phyloP scores from a whole-genome alignment of 2,329 filamentous ascomycete genomes.

The Penicillium sp. region DNA sequence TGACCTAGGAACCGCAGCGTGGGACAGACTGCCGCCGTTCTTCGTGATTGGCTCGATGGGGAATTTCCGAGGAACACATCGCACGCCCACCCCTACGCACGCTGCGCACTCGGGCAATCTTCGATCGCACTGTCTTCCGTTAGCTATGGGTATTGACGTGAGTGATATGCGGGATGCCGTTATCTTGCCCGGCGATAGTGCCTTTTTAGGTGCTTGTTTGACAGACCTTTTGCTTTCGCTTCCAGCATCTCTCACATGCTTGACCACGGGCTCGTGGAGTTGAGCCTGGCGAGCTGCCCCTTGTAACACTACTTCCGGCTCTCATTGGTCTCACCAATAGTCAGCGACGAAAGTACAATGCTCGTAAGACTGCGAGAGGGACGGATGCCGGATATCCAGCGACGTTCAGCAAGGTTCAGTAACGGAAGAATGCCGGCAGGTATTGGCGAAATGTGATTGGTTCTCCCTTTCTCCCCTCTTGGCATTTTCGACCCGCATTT shows the following conservation, averaged over 20 bases:
- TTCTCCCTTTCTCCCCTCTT: background rate
- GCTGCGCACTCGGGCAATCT: constrained; percentile 23
- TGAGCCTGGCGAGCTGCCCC: background rate
- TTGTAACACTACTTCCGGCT: background rate
- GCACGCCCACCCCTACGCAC: constrained; percentile 16
- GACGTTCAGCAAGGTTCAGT: background rate
- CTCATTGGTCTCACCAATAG: background rate
- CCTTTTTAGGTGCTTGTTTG: background rate
- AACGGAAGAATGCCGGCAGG: background rate
- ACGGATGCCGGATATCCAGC: background rate
- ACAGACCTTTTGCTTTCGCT: constrained; percentile 38
- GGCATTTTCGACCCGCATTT: background rate
- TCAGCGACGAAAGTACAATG: background rate
- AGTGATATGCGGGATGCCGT: background rate
- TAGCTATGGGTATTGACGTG: background rate
- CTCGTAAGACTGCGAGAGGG: background rate
- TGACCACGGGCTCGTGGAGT: constrained; percentile 24
- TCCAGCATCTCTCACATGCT: constrained; percentile 39
- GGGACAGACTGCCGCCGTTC: constrained; percentile 22
- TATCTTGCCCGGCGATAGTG: background rate
- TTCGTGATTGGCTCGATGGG: constrained; percentile 16
- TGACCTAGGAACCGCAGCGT: constrained; percentile 25
- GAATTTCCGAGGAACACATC: constrained; percentile 23
- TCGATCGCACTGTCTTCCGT: constrained; percentile 28
- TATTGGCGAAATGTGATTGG: background rate